Evolutionary conservation across 306 rosid species (phyloP).

Genomic region (Vigna angularis): DNA sequence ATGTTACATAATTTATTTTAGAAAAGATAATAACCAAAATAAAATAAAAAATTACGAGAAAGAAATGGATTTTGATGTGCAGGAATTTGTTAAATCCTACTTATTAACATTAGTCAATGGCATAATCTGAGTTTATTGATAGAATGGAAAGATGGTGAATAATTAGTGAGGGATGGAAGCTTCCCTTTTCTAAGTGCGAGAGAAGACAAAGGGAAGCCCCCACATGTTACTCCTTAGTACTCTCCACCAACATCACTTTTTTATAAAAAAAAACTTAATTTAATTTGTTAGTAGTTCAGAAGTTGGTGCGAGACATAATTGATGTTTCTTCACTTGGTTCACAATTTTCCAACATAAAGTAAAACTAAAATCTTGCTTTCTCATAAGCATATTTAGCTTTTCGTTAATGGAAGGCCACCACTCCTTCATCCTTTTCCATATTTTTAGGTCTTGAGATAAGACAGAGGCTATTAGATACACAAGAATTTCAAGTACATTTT

Average conservation of each 20-base stretch:
- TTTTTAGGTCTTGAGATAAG: constrained; percentile 13
- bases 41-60: too few relatives aligned
- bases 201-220: too few relatives aligned
- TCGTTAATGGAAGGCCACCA: constrained; percentile 36
- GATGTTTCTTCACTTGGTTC: constrained; percentile 47
- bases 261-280: background rate
- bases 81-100: too few relatives aligned
- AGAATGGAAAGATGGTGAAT: constrained; percentile 1
- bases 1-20: too few relatives aligned
- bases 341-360: constrained; percentile 47
- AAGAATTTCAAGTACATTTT: background rate
- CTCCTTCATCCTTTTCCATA: constrained; percentile 8
- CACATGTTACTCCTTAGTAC: too few relatives aligned
- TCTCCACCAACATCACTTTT: too few relatives aligned
- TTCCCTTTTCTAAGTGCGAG: too few relatives aligned
- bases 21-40: too few relatives aligned
- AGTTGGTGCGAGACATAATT: constrained; percentile 45
- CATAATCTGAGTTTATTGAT: background rate
- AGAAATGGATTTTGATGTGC: too few relatives aligned
- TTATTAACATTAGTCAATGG: background rate
- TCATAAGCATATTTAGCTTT: constrained; percentile 45
- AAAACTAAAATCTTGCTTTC: constrained; percentile 37
- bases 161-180: too few relatives aligned
- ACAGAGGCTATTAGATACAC: constrained; percentile 4
- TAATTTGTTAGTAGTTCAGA: constrained; percentile 31